Evolutionary conservation across 768 basidiomycete genomes (phyloP).

Genomic region (Rhodotorula toruloides): DNA sequence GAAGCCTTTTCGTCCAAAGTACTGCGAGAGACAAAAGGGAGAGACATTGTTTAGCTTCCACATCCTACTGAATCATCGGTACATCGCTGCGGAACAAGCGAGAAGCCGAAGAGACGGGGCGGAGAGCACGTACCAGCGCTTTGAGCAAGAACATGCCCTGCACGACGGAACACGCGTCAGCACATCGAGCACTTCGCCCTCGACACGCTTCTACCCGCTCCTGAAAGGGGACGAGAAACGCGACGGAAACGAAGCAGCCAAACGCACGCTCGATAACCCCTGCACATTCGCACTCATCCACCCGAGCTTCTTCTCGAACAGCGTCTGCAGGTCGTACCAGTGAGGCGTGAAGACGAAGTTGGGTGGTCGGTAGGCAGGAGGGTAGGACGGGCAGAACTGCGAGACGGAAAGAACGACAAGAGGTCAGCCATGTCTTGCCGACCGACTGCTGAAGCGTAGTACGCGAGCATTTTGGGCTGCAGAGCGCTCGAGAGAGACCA

Average conservation of each 20-base stretch:
- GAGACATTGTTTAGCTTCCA: too few relatives aligned
- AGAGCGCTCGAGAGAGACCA: too few relatives aligned
- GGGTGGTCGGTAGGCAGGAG: conserved; percentile 57
- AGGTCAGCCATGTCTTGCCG: too few relatives aligned
- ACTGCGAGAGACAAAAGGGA: conserved; percentile 1
- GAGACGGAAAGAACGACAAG: too few relatives aligned
- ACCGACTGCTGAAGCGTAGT: too few relatives aligned
- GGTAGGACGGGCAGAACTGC: conserved; percentile 76
- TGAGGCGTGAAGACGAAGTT: conserved; percentile 71
- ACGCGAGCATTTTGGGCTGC: too few relatives aligned
- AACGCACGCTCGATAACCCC: conserved; percentile 70
- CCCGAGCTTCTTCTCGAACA: conserved; percentile 76
- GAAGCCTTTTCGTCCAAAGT: conserved; percentile 36
- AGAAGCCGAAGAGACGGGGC: neutral
- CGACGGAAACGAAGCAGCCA: neutral
- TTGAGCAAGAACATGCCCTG: conserved; percentile 37
- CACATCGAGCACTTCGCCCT: too few relatives aligned
- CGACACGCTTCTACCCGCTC: neutral
- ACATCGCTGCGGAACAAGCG: neutral
- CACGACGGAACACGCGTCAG: neutral
- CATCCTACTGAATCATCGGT: too few relatives aligned
- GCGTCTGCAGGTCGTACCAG: conserved; percentile 84
- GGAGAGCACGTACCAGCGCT: conserved; percentile 19
- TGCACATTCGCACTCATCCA: conserved; percentile 90
- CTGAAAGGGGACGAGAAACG: neutral